These are phyloP conservation scores for Sherardia arvensis DNA, from an alignment of 257 asterid species.

Conservation along the genomic window DNA sequence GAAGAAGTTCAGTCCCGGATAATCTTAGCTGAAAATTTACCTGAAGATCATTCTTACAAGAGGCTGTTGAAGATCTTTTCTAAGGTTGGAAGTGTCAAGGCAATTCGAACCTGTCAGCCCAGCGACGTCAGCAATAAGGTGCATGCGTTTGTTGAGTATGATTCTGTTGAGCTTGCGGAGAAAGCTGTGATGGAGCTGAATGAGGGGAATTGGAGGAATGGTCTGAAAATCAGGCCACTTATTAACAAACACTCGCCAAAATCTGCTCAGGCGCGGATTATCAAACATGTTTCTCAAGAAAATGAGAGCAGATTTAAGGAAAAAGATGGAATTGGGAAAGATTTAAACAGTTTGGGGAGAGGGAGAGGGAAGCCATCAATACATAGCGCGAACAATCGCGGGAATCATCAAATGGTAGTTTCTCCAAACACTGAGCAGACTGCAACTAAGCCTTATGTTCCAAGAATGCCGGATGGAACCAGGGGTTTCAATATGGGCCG, in stretches of 20 bases:
- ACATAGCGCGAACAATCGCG: constrained; percentile 30
- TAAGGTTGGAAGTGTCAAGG: constrained; percentile 78
- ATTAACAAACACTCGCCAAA: constrained; percentile 51
- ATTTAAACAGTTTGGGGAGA: constrained; percentile 31
- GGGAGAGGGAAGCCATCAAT: constrained; percentile 52
- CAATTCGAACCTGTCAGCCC: constrained; percentile 85
- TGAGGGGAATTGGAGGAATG: constrained; percentile 80
- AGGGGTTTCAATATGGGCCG: constrained; percentile 90
- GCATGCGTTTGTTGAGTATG: constrained; percentile 90
- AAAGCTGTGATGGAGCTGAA: constrained; percentile 79
- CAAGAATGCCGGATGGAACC: constrained; percentile 97
- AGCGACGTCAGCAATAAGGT: constrained; percentile 75
- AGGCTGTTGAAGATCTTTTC: constrained; percentile 82
- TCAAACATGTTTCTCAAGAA: constrained; percentile 51
- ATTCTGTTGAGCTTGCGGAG: constrained; percentile 68
- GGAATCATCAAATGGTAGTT: constrained; percentile 16
- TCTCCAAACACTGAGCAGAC: constrained; percentile 34
- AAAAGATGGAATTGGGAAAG: constrained; percentile 36
- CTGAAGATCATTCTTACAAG: constrained; percentile 91
- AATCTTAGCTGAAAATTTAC: constrained; percentile 75
- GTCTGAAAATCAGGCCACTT: constrained; percentile 71
- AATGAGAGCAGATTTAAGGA: constrained; percentile 34
- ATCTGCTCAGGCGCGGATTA: constrained; percentile 37
- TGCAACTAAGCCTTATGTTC: constrained; percentile 46
- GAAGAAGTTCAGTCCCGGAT: constrained; percentile 85